A percentile compares a stretch with the other conserved stretches of the same genome.
Evolutionary conservation across 495 filamentous ascomycete species (phyloP).

Genomic region (Wilcoxina mikolae): DNA sequence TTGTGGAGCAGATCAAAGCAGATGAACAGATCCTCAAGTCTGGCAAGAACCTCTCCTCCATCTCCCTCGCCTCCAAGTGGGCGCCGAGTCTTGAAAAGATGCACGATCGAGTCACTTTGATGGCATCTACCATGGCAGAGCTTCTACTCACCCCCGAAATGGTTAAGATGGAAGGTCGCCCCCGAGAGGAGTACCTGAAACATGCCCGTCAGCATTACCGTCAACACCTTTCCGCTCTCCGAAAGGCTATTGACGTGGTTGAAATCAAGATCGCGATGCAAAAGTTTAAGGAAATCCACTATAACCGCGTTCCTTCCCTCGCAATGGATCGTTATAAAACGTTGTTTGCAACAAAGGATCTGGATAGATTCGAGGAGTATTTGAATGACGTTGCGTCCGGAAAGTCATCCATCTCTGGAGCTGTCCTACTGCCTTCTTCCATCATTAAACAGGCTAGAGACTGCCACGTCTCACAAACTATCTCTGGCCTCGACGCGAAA

Average conservation of each 20-base stretch:
- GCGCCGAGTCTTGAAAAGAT: conserved; percentile 33
- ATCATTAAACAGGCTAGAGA: conserved; percentile 11
- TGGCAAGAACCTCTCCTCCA: conserved; percentile 25
- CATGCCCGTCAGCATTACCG: conserved; percentile 35
- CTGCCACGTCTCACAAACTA: neutral
- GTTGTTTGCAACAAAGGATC: conserved; percentile 34
- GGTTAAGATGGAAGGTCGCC: conserved; percentile 15
- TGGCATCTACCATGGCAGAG: conserved; percentile 37
- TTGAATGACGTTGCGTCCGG: conserved; percentile 30
- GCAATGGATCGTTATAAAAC: conserved; percentile 36
- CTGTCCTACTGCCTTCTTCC: conserved; percentile 32
- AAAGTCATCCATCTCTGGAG: conserved; percentile 32
- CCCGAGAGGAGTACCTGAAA: conserved; percentile 34
- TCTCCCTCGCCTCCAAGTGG: conserved; percentile 40
- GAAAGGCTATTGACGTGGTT: conserved; percentile 35
- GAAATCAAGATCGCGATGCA: conserved; percentile 33
- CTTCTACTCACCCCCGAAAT: conserved; percentile 27
- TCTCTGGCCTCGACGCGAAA: neutral
- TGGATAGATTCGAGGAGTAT: conserved; percentile 32
- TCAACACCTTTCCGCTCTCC: conserved; percentile 30
- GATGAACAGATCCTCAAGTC: conserved; percentile 31
- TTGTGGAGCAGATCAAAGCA: conserved; percentile 34
- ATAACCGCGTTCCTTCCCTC: conserved; percentile 35
- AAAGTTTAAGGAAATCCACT: conserved; percentile 33
- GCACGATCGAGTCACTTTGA: conserved; percentile 38